phyloP scores from a whole-genome alignment of 2,329 filamentous ascomycete genomes.

The Exophiala sideris region DNA sequence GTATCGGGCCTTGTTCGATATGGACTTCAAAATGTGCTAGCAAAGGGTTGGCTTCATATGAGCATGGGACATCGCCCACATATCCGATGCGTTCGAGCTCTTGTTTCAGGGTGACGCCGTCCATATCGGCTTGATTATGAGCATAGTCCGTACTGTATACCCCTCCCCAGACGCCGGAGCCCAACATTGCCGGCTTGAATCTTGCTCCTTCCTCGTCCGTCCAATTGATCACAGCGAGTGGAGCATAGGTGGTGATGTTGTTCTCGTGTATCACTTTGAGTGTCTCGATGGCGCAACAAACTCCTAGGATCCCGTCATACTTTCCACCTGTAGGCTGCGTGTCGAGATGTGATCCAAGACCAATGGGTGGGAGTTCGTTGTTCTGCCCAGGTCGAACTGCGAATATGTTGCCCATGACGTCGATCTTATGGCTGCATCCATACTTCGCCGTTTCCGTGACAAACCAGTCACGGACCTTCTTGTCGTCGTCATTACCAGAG shows the following conservation, averaged over 20 bases:
- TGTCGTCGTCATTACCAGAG: slow-evolving; percentile 67
- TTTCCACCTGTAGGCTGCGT: slow-evolving; percentile 59
- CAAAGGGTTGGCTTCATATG: slow-evolving; percentile 56
- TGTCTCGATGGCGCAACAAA: slow-evolving; percentile 69
- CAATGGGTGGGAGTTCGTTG: slow-evolving; percentile 46
- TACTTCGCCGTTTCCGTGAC: slow-evolving; percentile 58
- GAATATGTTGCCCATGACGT: slow-evolving; percentile 81
- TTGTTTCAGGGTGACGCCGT: slow-evolving; percentile 53
- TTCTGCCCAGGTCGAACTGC: slow-evolving; percentile 62
- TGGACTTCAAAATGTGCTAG: slow-evolving; percentile 81
- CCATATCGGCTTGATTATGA: not conserved
- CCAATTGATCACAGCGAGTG: slow-evolving; percentile 74
- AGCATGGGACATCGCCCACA: slow-evolving; percentile 55
- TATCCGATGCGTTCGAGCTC: slow-evolving; percentile 72
- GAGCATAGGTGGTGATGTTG: slow-evolving; percentile 64
- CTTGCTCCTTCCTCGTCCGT: slow-evolving; percentile 80
- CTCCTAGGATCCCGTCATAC: slow-evolving; percentile 73
- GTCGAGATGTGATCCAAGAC: slow-evolving; percentile 37
- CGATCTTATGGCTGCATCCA: slow-evolving; percentile 65
- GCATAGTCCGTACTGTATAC: slow-evolving; percentile 4
- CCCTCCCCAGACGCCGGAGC: slow-evolving; percentile 45
- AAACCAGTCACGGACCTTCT: slow-evolving; percentile 72
- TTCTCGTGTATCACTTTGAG: slow-evolving; percentile 65
- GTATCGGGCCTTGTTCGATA: slow-evolving; percentile 76
- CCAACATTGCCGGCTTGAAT: slow-evolving; percentile 70